Conservation (phyloP, 2,329 filamentous ascomycete genomes). For the Fusarium praegraminearum region DNA sequence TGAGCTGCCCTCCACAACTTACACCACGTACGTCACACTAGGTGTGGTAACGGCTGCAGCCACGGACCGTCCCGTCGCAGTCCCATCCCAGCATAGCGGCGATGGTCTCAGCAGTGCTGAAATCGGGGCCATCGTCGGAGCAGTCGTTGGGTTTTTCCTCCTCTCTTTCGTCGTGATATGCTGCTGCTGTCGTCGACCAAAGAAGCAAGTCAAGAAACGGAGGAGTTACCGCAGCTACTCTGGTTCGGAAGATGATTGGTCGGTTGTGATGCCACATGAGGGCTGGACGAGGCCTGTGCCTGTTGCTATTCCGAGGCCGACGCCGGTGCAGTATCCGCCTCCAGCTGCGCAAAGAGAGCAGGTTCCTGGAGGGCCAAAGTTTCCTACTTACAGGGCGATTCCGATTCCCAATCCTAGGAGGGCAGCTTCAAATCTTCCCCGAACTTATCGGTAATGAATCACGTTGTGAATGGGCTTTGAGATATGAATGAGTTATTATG, state of each 20-base stretch:
- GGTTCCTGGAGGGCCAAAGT: constrained; percentile 52
- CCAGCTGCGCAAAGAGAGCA: constrained; percentile 42
- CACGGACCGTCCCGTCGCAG: constrained; percentile 27
- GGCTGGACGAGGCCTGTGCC: constrained; percentile 28
- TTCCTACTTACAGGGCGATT: constrained; percentile 51
- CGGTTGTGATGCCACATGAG: constrained; percentile 18
- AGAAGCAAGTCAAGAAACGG: neutral
- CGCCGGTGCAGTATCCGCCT: constrained; percentile 31
- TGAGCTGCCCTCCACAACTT: constrained; percentile 51
- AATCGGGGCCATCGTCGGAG: constrained; percentile 58
- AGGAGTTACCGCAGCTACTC: constrained; percentile 33
- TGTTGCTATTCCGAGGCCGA: constrained; percentile 7
- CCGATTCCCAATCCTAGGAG: constrained; percentile 51
- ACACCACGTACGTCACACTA: constrained; percentile 53
- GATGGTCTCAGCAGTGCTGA: constrained; percentile 52
- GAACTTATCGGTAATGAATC: constrained; percentile 6
- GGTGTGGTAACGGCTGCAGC: constrained; percentile 31
- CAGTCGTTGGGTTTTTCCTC: constrained; percentile 54
- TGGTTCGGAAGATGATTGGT: constrained; percentile 29
- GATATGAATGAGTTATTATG: neutral
- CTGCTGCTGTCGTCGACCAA: constrained; percentile 50
- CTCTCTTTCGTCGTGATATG: constrained; percentile 51
- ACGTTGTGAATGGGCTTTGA: rapidly evolving
- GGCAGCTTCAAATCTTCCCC: constrained; percentile 12
- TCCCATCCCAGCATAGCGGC: constrained; percentile 28